These are phyloP conservation scores for Leccinellum luteum DNA, from an alignment of 768 basidiomycete species.

Conservation along the genomic window DNA sequence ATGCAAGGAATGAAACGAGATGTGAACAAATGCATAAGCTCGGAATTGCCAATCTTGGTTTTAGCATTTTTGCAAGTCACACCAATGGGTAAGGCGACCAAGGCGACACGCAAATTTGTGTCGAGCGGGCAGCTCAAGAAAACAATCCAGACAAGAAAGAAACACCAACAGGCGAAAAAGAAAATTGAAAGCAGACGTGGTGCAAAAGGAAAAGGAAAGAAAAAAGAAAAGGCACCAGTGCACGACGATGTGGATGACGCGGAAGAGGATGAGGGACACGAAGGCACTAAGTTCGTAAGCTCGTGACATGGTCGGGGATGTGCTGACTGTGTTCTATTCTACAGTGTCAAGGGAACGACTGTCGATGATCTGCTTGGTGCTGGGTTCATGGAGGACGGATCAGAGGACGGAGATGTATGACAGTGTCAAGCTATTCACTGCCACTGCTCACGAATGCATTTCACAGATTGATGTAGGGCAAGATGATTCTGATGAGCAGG, in stretches of 20 bases:
- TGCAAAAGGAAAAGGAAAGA: conserved; percentile 34
- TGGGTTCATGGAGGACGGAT: conserved; percentile 66
- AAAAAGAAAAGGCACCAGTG: conserved; percentile 18
- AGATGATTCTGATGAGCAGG: conserved; percentile 32
- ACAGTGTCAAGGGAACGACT: conserved; percentile 46
- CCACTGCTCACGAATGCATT: conserved; percentile 5
- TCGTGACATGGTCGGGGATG: neutral
- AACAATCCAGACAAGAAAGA: conserved; percentile 78
- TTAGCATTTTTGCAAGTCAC: neutral
- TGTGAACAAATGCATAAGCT: no score
- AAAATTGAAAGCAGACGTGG: conserved; percentile 62
- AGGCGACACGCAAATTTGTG: conserved; percentile 81
- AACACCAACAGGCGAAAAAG: conserved; percentile 73
- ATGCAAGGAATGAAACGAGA: no score
- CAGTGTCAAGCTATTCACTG: conserved; percentile 4
- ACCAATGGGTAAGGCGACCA: conserved; percentile 56
- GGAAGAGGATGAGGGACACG: conserved; percentile 3
- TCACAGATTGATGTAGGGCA: conserved; percentile 27
- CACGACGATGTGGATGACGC: conserved; percentile 29
- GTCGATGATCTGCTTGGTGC: conserved; percentile 77
- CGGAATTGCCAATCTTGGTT: no score
- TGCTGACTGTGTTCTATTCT: neutral
- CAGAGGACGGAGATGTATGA: conserved; percentile 42
- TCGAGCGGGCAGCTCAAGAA: conserved; percentile 87
- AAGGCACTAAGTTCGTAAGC: conserved; percentile 12